Evolutionary conservation across 2,329 filamentous ascomycete genomes (phyloP), one percentile per base, ranked within the genome.

Genomic region (Lachnellula hyalina): DNA sequence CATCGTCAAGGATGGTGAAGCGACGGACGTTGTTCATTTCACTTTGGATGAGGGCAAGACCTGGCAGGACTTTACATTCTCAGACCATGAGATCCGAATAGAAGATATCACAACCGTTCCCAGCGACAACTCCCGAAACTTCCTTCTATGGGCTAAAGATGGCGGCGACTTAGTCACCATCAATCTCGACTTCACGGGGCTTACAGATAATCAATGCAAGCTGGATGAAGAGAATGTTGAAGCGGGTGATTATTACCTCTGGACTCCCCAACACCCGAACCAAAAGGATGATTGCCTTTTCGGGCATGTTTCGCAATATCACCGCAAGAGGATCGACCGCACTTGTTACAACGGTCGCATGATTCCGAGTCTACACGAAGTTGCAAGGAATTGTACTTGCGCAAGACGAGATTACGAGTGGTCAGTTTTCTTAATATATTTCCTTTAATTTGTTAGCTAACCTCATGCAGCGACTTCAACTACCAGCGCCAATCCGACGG

Each of bases 341-440:
- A 74, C 86, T 47, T 99, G 94, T 75, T 96, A 85, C 77, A 96
- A 96, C 65, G 85, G 87, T 50, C 80, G 82, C 69, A 81, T 80
- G 59, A 81, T 95, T 60, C 77, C 84, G 61, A 83, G 85, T 60
- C 76, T 93, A 25, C 86, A 92, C 71, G 80, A 81, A 61, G 85
- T 89, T 61, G 75, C 75, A 17, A 74, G 80, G 60, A 90, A 95
- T 70, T 99, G 94, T 76, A 78, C 82, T 56, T 99, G 94, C 74
- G 88, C 84, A 8, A 80, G 90, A 51, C 80, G 83, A 55, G 94
- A 99, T 73, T 99, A 86, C 69, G 94, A 99, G 79, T 99, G 94
- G 89, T 92, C 74, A 75, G 84, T 73, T 44, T 42, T 47, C 36
- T 23, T 11, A 21, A 32, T 34, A 34, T 2, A 25, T n/a, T 32